Evolutionary conservation across 2,329 filamentous ascomycete species (phyloP).

Genomic region (Hymenoscyphus linearis): DNA sequence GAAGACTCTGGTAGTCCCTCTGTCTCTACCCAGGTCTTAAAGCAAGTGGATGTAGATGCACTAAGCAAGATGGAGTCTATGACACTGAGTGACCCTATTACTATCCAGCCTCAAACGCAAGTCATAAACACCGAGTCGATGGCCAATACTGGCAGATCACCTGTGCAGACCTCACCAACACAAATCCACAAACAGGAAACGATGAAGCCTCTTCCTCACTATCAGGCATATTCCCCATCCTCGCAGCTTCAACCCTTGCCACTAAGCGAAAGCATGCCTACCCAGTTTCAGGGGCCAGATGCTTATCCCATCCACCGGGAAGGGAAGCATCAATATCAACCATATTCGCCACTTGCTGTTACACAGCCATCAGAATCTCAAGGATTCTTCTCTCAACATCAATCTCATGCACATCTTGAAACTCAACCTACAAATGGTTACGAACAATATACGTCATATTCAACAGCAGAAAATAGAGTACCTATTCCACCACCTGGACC

Average conservation of each 20-base stretch:
- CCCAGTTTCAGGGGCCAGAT: neutral
- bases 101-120: neutral
- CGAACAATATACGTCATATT: neutral
- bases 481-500: slow-evolving; percentile 1
- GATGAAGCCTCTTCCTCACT: neutral
- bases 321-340: neutral
- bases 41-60: neutral
- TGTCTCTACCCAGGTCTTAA: neutral
- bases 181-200: neutral
- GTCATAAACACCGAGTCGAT: neutral
- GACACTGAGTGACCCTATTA: neutral
- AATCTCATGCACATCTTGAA: neutral
- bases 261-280: neutral
- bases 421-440: neutral
- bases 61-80: neutral
- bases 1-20: neutral
- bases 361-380: neutral
- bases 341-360: neutral
- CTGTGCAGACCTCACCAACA: neutral
- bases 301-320: neutral
- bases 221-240: neutral
- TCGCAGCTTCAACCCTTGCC: neutral
- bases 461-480: neutral
- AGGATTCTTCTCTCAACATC: neutral
- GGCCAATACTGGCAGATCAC: neutral